Percentiles rank a stretch among this genome's conserved stretches.
phyloP scores from a whole-genome alignment of 2,329 filamentous ascomycete species.

The Monosporascus sp. region DNA sequence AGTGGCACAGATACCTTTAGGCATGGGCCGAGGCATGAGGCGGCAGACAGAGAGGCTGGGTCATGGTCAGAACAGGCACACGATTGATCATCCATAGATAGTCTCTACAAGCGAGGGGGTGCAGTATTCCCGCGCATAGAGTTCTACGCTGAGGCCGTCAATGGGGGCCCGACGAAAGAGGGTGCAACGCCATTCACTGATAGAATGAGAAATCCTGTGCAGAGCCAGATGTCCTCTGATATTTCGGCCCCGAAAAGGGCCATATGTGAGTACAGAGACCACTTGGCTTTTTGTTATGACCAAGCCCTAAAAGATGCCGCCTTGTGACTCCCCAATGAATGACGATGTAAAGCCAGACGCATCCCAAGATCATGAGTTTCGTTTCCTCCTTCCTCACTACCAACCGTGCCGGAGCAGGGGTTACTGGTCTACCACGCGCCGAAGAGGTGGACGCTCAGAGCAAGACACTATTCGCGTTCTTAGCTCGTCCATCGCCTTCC shows the following conservation, averaged over 20 bases:
- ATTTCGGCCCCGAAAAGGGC: background rate
- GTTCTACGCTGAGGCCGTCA: no score
- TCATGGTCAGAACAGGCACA: no score
- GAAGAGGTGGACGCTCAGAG: constrained; percentile 23
- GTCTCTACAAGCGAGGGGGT: no score
- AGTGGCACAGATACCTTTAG: no score
- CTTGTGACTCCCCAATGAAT: constrained; percentile 24
- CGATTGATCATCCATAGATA: no score
- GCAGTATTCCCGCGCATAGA: no score
- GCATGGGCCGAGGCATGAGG: no score
- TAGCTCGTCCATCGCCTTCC: constrained; percentile 23
- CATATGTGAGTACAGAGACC: background rate
- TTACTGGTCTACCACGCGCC: constrained; percentile 16
- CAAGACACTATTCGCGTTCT: constrained; percentile 2
- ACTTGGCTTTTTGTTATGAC: constrained; percentile 6
- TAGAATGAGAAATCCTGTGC: background rate
- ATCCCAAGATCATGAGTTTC: constrained; percentile 15
- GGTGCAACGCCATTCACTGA: background rate
- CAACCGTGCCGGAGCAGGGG: constrained; percentile 18
- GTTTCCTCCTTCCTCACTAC: constrained; percentile 17
- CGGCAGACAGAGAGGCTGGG: no score
- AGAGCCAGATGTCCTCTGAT: background rate
- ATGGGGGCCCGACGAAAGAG: no score
- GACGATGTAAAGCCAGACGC: constrained; percentile 20
- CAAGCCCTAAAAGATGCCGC: constrained; percentile 23